Conservation (phyloP, 1,284 basidiomycete species). For the Erythrobasidium hasegawianum region DNA sequence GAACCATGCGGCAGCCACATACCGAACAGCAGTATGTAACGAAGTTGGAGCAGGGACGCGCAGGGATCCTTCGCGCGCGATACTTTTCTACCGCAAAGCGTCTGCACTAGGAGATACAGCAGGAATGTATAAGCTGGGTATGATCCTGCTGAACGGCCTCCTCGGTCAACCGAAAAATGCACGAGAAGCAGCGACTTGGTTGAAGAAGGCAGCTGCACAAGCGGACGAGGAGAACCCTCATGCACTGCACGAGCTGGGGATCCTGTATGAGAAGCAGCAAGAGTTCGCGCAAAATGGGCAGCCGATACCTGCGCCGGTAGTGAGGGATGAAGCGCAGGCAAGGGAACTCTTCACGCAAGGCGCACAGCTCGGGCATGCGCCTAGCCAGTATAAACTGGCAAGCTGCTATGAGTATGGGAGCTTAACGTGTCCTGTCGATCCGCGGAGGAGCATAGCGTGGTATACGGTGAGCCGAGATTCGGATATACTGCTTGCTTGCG, state of each 20-base stretch:
- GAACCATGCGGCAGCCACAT: constrained; percentile 90
- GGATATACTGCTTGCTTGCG: constrained; percentile 57
- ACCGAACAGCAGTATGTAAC: constrained; percentile 97
- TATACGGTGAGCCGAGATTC: constrained; percentile 97
- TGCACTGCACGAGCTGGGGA: constrained; percentile 72
- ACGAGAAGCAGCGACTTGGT: constrained; percentile 89
- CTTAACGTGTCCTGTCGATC: constrained; percentile 86
- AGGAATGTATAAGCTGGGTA: constrained; percentile 98
- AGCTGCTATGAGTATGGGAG: constrained; percentile 91
- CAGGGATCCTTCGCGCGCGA: constrained; percentile 78
- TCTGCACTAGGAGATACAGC: constrained; percentile 93
- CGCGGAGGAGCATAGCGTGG: constrained; percentile 91
- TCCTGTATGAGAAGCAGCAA: constrained; percentile 74
- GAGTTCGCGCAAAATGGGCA: constrained; percentile 53
- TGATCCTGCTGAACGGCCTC: constrained; percentile 83
- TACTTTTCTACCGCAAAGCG: constrained; percentile 95
- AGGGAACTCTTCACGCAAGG: constrained; percentile 86
- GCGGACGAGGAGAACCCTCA: constrained; percentile 99
- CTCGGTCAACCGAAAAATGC: constrained; percentile 80
- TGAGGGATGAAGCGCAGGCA: constrained; percentile 72
- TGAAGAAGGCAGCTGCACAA: constrained; percentile 89
- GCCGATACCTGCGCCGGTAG: constrained; percentile 54
- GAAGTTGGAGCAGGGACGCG: constrained; percentile 99
- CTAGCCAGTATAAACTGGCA: constrained; percentile 91
- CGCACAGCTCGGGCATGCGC: constrained; percentile 88